These are phyloP conservation scores for Scutellaria baicalensis DNA, from an alignment of 257 asterid genomes.

Conservation along the genomic window DNA sequence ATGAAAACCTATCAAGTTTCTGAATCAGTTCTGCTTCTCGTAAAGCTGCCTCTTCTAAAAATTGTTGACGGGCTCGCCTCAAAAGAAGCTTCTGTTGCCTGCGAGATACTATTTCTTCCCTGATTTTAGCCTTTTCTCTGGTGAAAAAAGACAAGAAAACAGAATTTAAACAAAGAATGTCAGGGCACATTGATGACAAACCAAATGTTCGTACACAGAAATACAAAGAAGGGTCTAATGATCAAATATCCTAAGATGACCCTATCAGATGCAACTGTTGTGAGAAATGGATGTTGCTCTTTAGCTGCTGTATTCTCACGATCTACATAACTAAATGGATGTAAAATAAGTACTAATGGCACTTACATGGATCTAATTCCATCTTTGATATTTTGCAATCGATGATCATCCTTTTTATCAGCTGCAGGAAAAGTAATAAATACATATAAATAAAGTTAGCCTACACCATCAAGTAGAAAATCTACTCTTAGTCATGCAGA, in stretches of 20 bases:
- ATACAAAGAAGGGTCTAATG: neutral
- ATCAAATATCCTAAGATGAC: neutral
- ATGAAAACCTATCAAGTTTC: slow-evolving; percentile 71
- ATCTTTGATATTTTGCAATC: slow-evolving; percentile 75
- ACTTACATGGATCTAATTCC: slow-evolving; percentile 73
- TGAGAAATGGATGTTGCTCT: neutral
- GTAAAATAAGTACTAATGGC: slow-evolving; percentile 4
- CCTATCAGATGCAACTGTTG: neutral
- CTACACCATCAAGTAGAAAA: neutral
- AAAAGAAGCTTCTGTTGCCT: slow-evolving; percentile 74
- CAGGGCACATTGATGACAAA: neutral
- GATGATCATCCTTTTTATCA: slow-evolving; percentile 42
- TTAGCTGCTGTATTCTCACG: neutral
- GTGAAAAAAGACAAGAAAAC: slow-evolving; percentile 7
- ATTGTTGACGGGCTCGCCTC: slow-evolving; percentile 69
- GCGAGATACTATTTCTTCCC: slow-evolving; percentile 76
- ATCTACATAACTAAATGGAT: neutral
- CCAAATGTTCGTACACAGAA: neutral
- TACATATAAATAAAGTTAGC: neutral
- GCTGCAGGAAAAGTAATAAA: slow-evolving; percentile 35
- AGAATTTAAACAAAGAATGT: slow-evolving; percentile 3
- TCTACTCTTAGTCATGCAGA: neutral
- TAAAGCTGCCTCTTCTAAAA: slow-evolving; percentile 77
- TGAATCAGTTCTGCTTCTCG: slow-evolving; percentile 85
- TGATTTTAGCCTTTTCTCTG: slow-evolving; percentile 78